Evolutionary conservation across 768 basidiomycete species (phyloP), one percentile per base, ranked within the genome.

Genomic region (Podaxis sp.): DNA sequence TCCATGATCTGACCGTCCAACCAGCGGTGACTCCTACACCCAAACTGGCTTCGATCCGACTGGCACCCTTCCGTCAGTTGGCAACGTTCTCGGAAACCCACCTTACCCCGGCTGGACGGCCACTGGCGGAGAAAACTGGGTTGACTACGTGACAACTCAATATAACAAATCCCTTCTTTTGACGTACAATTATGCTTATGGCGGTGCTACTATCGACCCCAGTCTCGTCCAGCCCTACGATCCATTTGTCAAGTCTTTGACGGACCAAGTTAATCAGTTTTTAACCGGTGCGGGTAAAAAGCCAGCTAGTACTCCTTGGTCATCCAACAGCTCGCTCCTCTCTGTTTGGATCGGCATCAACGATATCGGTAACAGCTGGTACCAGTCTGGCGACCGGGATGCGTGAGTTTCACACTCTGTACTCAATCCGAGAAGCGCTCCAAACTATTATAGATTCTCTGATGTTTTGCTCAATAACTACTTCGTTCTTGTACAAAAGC

Each of bases 301-400:
- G 67, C 85, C 86, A 0, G 69, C 75, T 6, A 72, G 70, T 1
- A 79, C 82, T 1, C 78, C 81, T 0, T 89, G 88, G 88, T 77
- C 78, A 23, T 79, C 79, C 59, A 64, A 67, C 3, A 83, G 88
- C 65, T 67, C 85, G 55, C 65, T 89, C 50, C 89, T 90, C 70
- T 82, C 82, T 0, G 70, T 88, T n/a, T 89, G 80, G 79, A 87
- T 90, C 59, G 88, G 88, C 1, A 84, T 89, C 64, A 89, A 89
- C 65, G 88, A 89, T 65, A 79, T 89, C 35, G 84, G 82, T 28
- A 82, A 82, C 64, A 83, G 80, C 54, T 85, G 76, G 59, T 79
- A 76, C 53, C 18, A 70, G 55, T 62, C 72, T 28, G 85, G 83
- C 0, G 76, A 81, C 64, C 76, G 82, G 23, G 70, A 64, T 53